Evolutionary conservation across 2,329 filamentous ascomycete species (phyloP), one percentile per base, ranked within the genome.

Genomic region (Alternaria atra): DNA sequence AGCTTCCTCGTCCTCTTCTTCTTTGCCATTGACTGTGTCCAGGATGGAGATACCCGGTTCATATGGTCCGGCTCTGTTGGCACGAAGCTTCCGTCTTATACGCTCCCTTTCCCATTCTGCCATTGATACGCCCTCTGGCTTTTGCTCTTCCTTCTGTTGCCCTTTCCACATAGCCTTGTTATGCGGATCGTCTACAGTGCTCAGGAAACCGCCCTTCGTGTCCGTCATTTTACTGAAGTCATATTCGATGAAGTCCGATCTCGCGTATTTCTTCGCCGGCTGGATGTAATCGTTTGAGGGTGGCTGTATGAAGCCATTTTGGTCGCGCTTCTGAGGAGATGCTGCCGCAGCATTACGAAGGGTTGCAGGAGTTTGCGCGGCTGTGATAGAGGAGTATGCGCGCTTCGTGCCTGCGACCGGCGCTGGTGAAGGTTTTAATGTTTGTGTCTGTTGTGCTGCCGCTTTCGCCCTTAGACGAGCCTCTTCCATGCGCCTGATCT

Each of bases 181-280:
- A 76, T 90, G 88, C 1, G 95, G 95, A 78, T 99, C 95, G 74
- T 99, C 95, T 64, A 94, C 91, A 1, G 87, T 86, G n/a, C 90
- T 91, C 66, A 99, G 80, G 79, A 99, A 99, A 0, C 95, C 95
- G 64, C 95, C 95, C 76, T 97, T 97, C 1, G 94, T 98, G 78
- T 99, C 95, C 6, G 91, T 96, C 93, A 99, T 98, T 80, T 94
- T 91, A 76, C 91, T 94, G 80, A 99, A 95, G 79, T 99, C 95
- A 81, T 97, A 98, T 75, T 99, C 95, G 73, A 99, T 94, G 76
- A 91, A 98, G 77, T 77, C 75, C 7, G 72, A 75, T 48, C 95
- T 94, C 62, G 91, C 89, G 69, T 98, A 97, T 74, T 96, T 97
- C 73, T 89, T 87, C 39, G 92, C 92, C 0, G 94, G 90, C 56